Evolutionary conservation across 257 asterid genomes (phyloP).

Genomic region (Fraxinus anomala): DNA sequence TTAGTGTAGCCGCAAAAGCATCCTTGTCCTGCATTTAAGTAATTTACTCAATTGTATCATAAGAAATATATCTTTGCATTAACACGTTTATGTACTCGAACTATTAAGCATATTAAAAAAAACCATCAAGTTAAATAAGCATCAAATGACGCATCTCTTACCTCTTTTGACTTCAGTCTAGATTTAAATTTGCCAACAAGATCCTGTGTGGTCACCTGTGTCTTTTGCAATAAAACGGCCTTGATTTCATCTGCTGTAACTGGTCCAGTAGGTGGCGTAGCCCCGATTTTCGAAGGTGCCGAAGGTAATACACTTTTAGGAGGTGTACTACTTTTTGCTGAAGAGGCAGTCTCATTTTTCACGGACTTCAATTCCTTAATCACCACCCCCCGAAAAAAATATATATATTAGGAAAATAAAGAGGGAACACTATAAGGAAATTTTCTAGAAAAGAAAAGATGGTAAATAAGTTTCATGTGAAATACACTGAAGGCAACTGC

Average conservation of each 20-base stretch:
- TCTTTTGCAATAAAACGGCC: conserved; percentile 65
- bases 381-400: neutral
- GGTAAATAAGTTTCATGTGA: neutral
- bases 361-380: conserved; percentile 62
- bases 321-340: conserved; percentile 47
- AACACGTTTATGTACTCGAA: neutral
- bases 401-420: neutral
- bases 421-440: neutral
- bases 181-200: conserved; percentile 87
- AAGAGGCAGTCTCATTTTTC: conserved; percentile 55
- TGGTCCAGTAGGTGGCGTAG: conserved; percentile 67
- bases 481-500: conserved; percentile 21
- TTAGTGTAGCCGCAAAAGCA: conserved; percentile 75
- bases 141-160: conserved; percentile 13
- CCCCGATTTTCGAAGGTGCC: conserved; percentile 50
- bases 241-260: conserved; percentile 90
- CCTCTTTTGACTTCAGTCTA: conserved; percentile 85
- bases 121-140: neutral
- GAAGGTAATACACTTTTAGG: conserved; percentile 54
- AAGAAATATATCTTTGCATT: neutral
- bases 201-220: conserved; percentile 83
- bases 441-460: neutral
- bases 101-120: neutral
- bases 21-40: conserved; percentile 73
- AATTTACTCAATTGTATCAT: neutral